Percentiles rank a stretch among this genome's conserved stretches.
phyloP scores from a whole-genome alignment of 2,329 filamentous ascomycete species.

The Botrytis galanthina region DNA sequence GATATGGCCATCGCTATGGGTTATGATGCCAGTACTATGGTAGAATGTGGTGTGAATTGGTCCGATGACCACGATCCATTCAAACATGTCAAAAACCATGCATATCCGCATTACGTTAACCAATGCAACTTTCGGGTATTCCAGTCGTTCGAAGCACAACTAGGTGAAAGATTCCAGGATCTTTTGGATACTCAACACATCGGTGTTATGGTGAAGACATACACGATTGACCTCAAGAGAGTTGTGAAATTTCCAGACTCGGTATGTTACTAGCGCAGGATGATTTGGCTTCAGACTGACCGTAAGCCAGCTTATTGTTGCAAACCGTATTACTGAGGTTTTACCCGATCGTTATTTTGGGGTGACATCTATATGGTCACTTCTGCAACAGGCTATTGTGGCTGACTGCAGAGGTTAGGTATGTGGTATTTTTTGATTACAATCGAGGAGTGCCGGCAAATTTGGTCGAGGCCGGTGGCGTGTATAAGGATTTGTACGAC shows the following conservation, averaged over 20 bases:
- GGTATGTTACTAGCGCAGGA: neutral
- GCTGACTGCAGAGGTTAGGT: constrained; percentile 2
- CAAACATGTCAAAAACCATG: constrained; percentile 1
- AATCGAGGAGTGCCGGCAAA: neutral
- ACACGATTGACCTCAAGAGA: constrained; percentile 6
- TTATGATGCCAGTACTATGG: constrained; percentile 19
- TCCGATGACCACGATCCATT: constrained; percentile 13
- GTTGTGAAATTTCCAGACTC: constrained; percentile 2
- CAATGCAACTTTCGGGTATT: constrained; percentile 12
- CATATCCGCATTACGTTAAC: neutral
- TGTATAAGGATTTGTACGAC: constrained; percentile 10
- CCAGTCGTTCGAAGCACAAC: neutral
- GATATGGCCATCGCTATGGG: constrained; percentile 17
- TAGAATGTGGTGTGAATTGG: constrained; percentile 14
- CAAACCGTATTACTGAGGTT: constrained; percentile 5
- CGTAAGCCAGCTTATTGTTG: constrained; percentile 1
- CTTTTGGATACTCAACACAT: neutral
- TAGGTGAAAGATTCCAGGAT: constrained; percentile 7
- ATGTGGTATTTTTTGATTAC: constrained; percentile 9
- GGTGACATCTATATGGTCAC: constrained; percentile 7
- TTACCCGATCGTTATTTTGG: constrained; percentile 12
- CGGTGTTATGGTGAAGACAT: neutral
- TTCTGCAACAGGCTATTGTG: constrained; percentile 1
- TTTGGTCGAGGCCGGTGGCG: constrained; percentile 1
- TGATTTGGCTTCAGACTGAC: neutral